Percentiles rank a stretch among this genome's conserved stretches.
Conservation (phyloP, 2,329 filamentous ascomycete genomes). For the Apiospora kogelbergensis region DNA sequence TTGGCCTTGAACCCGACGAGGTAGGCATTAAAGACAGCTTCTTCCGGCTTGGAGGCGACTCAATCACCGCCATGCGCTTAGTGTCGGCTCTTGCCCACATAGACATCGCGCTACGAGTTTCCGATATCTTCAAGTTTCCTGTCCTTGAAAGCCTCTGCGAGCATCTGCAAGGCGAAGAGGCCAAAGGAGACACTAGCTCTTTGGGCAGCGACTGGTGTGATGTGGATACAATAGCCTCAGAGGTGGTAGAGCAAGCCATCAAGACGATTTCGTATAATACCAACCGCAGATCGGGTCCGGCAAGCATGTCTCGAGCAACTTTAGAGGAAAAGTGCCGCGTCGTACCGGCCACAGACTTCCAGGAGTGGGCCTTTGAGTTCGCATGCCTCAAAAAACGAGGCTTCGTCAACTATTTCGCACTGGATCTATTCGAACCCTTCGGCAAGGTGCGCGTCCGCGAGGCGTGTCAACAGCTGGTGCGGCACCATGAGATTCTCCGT, state of each 20-base stretch:
- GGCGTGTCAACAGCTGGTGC: neutral
- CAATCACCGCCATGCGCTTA: conserved; percentile 21
- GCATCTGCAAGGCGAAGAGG: neutral
- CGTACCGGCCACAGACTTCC: neutral
- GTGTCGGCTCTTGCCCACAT: conserved; percentile 12
- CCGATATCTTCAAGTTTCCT: conserved; percentile 16
- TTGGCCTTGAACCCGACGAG: conserved; percentile 9
- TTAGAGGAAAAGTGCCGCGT: neutral
- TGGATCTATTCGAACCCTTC: neutral
- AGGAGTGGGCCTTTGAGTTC: neutral
- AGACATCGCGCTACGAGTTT: conserved; percentile 15
- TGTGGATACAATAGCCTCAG: too few species aligned
- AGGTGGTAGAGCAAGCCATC: too few species aligned
- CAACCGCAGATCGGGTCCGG: too few species aligned
- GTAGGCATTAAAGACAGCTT: conserved; percentile 22
- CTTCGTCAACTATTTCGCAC: neutral
- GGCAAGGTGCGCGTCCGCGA: neutral
- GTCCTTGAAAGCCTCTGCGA: conserved; percentile 12
- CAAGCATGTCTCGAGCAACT: neutral
- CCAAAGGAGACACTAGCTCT: neutral
- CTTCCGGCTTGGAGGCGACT: conserved; percentile 22
- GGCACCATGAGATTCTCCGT: neutral
- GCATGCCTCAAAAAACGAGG: neutral
- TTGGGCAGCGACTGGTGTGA: too few species aligned
- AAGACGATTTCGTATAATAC: too few species aligned